Conservation (phyloP, 805 yeast species). For the Grigorovia humatica region DNA sequence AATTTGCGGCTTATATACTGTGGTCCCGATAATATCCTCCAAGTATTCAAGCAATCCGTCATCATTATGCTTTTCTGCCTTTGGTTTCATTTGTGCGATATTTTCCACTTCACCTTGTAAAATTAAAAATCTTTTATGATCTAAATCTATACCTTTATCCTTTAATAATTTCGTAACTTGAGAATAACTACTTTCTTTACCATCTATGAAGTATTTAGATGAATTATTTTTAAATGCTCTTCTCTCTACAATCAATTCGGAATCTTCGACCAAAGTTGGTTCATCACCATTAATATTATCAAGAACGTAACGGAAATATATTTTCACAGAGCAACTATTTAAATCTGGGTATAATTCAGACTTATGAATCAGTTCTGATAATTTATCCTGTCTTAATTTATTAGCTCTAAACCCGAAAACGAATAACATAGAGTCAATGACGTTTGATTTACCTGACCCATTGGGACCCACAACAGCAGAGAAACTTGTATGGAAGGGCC, state of each 20-base stretch:
- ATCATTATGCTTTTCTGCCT: slow-evolving; percentile 84
- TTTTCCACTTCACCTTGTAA: slow-evolving; percentile 97
- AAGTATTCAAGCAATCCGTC: slow-evolving; percentile 90
- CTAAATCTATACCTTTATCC: slow-evolving; percentile 82
- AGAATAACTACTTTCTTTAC: slow-evolving; percentile 56
- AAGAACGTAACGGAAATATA: slow-evolving; percentile 68
- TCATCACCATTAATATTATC: slow-evolving; percentile 33
- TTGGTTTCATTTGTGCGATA: slow-evolving; percentile 97
- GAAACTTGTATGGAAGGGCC: slow-evolving; percentile 89
- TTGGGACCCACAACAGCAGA: slow-evolving; percentile 98
- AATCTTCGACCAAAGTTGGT: slow-evolving; percentile 40
- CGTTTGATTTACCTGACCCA: slow-evolving; percentile 97
- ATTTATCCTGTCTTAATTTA: slow-evolving; percentile 91
- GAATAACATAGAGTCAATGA: slow-evolving; percentile 89
- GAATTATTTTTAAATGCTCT: slow-evolving; percentile 67
- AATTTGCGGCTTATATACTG: slow-evolving; percentile 67
- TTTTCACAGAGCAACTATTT: slow-evolving; percentile 79
- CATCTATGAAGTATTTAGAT: slow-evolving; percentile 71
- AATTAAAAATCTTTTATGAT: slow-evolving; percentile 88
- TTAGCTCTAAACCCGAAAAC: slow-evolving; percentile 95
- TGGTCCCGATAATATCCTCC: slow-evolving; percentile 95
- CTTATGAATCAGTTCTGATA: slow-evolving; percentile 88
- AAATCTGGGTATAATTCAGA: slow-evolving; percentile 63
- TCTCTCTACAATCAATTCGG: slow-evolving; percentile 59
- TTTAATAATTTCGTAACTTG: slow-evolving; percentile 68